Conservation (phyloP, 2,329 filamentous ascomycete genomes). For the Botryotinia globosa region DNA sequence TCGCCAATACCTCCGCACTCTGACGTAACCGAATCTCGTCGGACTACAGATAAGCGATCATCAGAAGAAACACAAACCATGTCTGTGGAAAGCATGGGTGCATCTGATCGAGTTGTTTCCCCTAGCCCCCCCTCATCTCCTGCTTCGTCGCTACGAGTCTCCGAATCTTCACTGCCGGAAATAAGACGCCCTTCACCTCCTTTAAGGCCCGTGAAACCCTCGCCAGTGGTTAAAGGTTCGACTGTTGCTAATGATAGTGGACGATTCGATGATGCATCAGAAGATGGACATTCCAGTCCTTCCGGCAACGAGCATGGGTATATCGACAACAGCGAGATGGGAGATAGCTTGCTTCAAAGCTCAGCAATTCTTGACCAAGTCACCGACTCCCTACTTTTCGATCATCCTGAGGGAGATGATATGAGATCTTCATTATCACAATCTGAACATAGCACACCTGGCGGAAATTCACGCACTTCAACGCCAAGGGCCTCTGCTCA, state of each 20-base stretch:
- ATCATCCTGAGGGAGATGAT: constrained; percentile 34
- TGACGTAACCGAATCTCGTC: constrained; percentile 39
- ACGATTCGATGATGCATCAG: constrained; percentile 39
- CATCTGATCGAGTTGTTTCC: constrained; percentile 27
- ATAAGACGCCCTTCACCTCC: background rate
- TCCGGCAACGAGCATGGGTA: constrained; percentile 27
- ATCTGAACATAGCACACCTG: background rate
- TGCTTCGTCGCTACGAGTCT: constrained; percentile 26
- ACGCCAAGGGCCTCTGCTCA: constrained; percentile 54
- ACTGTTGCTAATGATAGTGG: constrained; percentile 34
- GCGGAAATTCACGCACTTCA: constrained; percentile 9
- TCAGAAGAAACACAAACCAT: constrained; percentile 32
- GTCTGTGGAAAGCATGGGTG: constrained; percentile 39
- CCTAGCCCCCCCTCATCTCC: constrained; percentile 23
- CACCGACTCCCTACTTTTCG: constrained; percentile 35
- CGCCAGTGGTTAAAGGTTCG: constrained; percentile 24
- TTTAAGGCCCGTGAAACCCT: background rate
- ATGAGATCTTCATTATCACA: constrained; percentile 31
- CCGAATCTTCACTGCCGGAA: constrained; percentile 25
- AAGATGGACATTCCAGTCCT: constrained; percentile 34
- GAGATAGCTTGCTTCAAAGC: constrained; percentile 34
- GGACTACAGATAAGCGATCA: constrained; percentile 19
- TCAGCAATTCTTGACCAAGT: constrained; percentile 37
- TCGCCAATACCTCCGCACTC: constrained; percentile 55
- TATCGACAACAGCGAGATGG: constrained; percentile 26